Percentiles rank a stretch among this genome's conserved stretches.
Conservation (phyloP, 306 rosid genomes). For the Malus sieversii region DNA sequence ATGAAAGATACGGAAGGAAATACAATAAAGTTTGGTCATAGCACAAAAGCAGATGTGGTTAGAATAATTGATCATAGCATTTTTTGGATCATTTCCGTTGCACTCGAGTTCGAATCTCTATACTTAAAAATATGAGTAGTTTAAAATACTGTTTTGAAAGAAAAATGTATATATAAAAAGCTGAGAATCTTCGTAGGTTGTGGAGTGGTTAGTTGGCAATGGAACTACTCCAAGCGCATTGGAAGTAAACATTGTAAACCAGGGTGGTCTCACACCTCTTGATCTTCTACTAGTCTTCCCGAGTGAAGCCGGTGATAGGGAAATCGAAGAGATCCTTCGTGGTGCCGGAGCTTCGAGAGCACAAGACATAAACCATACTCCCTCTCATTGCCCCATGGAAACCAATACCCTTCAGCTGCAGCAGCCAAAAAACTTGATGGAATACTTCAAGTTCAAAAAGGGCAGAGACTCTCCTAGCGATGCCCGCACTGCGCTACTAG, state of each 20-base stretch:
- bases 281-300: slow-evolving; percentile 22
- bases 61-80: too few species aligned
- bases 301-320: slow-evolving; percentile 23
- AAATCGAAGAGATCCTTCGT: slow-evolving; percentile 15
- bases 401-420: not conserved
- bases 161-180: too few species aligned
- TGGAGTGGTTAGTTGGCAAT: slow-evolving; percentile 14
- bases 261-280: slow-evolving; percentile 13
- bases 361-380: not conserved
- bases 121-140: too few species aligned
- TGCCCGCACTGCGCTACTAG: slow-evolving; percentile 1
- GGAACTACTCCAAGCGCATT: not conserved
- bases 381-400: not conserved
- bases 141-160: too few species aligned
- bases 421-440: not conserved
- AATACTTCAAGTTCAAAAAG: slow-evolving; percentile 27
- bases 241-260: slow-evolving; percentile 8
- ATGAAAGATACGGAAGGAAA: too few species aligned
- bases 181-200: slow-evolving; percentile 5
- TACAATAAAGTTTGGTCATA: too few species aligned
- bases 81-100: too few species aligned
- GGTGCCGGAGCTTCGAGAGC: slow-evolving; percentile 6
- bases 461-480: slow-evolving; percentile 20
- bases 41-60: too few species aligned
- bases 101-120: too few species aligned